Evolutionary conservation across 2,329 filamentous ascomycete genomes (phyloP).

Genomic region (Curvularia spicifera): DNA sequence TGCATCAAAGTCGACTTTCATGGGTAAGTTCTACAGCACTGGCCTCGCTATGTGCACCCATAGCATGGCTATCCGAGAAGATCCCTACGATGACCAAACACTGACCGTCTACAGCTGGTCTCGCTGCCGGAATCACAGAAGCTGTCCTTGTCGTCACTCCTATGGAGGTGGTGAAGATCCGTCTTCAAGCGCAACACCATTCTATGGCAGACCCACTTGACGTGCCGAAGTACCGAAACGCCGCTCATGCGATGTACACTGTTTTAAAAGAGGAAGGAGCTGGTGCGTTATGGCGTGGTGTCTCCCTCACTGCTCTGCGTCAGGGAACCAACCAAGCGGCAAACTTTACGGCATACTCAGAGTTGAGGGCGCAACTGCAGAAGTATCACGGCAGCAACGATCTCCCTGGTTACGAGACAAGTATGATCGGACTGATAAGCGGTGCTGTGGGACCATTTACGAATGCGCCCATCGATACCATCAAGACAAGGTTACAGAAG

Average conservation of each 20-base stretch:
- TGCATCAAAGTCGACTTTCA: conserved; percentile 73
- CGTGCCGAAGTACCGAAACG: conserved; percentile 95
- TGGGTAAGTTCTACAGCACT: conserved; percentile 59
- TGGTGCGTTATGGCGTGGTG: conserved; percentile 88
- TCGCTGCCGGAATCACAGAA: conserved; percentile 93
- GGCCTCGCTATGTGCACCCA: neutral
- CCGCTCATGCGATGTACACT: conserved; percentile 81
- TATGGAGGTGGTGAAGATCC: conserved; percentile 99
- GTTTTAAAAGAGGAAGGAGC: conserved; percentile 90
- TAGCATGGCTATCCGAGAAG: neutral
- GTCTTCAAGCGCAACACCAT: conserved; percentile 97
- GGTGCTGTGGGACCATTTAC: conserved; percentile 95
- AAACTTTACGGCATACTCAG: conserved; percentile 97
- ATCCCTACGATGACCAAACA: neutral
- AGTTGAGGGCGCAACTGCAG: conserved; percentile 83
- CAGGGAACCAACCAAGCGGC: conserved; percentile 94
- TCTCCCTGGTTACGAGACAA: conserved; percentile 88
- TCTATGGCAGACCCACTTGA: conserved; percentile 96
- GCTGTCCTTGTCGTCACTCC: conserved; percentile 95
- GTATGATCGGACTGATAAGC: conserved; percentile 84
- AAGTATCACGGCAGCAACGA: conserved; percentile 73
- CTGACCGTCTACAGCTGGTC: conserved; percentile 67
- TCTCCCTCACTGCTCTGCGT: conserved; percentile 87
- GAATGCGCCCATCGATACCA: conserved; percentile 98
- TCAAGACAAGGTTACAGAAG: conserved; percentile 96